A percentile compares a stretch with the other conserved stretches of the same genome.
These are phyloP conservation scores for Sonneratia caseolaris DNA, from an alignment of 345 rosid genomes.

Conservation along the genomic window DNA sequence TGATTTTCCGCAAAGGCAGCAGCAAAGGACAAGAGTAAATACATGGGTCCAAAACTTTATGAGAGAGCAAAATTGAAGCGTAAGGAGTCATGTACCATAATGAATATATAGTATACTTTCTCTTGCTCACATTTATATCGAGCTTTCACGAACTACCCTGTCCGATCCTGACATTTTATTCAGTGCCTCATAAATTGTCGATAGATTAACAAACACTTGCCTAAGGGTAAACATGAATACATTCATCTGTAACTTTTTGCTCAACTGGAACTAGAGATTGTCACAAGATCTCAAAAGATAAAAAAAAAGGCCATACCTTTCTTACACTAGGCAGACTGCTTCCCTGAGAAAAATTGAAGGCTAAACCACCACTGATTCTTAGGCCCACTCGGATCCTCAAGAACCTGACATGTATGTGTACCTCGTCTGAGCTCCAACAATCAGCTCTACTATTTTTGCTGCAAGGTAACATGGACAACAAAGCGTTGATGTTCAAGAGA, in stretches of 20 bases:
- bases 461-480: conserved; percentile 9
- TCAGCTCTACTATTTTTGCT: conserved; percentile 81
- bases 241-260: neutral
- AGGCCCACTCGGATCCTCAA: conserved; percentile 13
- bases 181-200: neutral
- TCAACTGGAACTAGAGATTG: neutral
- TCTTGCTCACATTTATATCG: too few species aligned
- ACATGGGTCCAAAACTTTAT: too few species aligned
- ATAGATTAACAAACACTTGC: neutral
- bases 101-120: too few species aligned
- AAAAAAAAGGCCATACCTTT: neutral
- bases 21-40: too few species aligned
- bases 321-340: neutral
- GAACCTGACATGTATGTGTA: conserved; percentile 93
- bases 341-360: neutral
- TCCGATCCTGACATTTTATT: neutral
- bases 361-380: conserved; percentile 6
- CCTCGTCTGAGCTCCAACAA: conserved; percentile 81
- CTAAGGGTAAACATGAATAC: neutral
- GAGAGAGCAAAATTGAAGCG: too few species aligned
- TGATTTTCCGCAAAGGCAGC: too few species aligned
- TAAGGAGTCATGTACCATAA: too few species aligned
- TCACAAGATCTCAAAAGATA: neutral
- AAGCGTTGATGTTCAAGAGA: neutral
- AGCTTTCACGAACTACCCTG: too few species aligned